phyloP scores from a whole-genome alignment of 1,139 yeast species.

The Yamadazyma epiphylla region DNA sequence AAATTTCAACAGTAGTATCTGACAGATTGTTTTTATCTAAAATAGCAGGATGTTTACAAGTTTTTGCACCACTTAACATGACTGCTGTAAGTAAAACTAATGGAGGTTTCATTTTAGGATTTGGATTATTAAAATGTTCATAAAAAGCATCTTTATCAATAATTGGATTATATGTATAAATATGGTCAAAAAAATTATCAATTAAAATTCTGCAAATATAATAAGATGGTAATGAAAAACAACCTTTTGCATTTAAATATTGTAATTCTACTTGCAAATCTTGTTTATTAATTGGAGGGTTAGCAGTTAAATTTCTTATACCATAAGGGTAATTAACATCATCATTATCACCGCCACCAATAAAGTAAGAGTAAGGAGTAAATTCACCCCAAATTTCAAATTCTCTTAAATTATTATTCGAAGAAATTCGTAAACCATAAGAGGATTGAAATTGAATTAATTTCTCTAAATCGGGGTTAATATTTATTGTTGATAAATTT shows the following conservation, averaged over 20 bases:
- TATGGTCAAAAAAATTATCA: conserved; percentile 53
- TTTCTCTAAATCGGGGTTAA: conserved; percentile 1
- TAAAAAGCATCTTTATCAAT: conserved; percentile 59
- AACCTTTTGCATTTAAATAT: conserved; percentile 61
- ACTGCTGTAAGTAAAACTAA: conserved; percentile 63
- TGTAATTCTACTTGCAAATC: too few relatives aligned
- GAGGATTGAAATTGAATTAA: background rate
- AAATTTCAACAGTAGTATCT: conserved; percentile 52
- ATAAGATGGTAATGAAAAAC: conserved; percentile 61
- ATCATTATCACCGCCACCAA: conserved; percentile 2
- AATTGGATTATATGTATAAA: conserved; percentile 63
- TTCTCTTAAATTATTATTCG: conserved; percentile 2
- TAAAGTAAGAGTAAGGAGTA: conserved; percentile 8
- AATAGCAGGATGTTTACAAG: conserved; percentile 52
- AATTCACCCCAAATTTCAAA: conserved; percentile 10
- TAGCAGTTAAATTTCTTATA: too few relatives aligned
- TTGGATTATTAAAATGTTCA: conserved; percentile 49
- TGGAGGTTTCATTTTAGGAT: conserved; percentile 51
- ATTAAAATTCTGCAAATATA: conserved; percentile 58
- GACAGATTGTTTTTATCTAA: conserved; percentile 52
- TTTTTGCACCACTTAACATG: conserved; percentile 61
- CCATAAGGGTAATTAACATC: too few relatives aligned
- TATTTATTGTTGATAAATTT: conserved; percentile 1
- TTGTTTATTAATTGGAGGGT: too few relatives aligned
- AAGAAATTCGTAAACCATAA: conserved; percentile 1